phyloP scores from a whole-genome alignment of 2,329 filamentous ascomycete genomes.

The Diplodia seriata region DNA sequence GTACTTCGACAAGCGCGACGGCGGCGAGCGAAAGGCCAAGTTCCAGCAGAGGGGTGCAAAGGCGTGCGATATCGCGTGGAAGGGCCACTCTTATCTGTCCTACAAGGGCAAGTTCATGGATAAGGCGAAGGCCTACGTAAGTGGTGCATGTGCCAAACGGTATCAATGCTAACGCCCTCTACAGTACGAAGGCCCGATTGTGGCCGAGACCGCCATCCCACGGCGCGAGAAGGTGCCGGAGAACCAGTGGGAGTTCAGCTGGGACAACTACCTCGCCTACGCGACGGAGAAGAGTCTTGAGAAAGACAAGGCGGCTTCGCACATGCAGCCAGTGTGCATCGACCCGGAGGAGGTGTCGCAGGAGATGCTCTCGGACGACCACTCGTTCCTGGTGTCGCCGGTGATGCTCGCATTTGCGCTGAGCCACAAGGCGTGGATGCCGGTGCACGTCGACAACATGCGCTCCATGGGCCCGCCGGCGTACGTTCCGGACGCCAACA shows the following conservation, averaged over 20 bases:
- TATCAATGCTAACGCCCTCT: background rate
- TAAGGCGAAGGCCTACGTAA: constrained; percentile 14
- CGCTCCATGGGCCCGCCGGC: background rate
- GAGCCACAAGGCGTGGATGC: constrained; percentile 21
- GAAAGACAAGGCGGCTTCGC: background rate
- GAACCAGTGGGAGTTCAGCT: constrained; percentile 25
- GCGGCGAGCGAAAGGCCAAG: background rate
- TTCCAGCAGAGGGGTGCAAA: constrained; percentile 7
- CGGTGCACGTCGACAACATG: constrained; percentile 29
- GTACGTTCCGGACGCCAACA: constrained; percentile 22
- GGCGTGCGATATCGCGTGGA: constrained; percentile 17
- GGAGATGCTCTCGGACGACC: constrained; percentile 12
- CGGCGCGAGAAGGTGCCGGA: constrained; percentile 1
- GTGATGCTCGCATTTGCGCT: constrained; percentile 30
- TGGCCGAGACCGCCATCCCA: constrained; percentile 1
- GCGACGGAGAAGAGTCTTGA: constrained; percentile 3
- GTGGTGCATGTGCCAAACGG: background rate
- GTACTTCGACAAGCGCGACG: constrained; percentile 20
- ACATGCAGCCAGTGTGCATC: constrained; percentile 9
- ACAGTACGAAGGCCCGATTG: constrained; percentile 17
- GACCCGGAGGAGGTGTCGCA: background rate
- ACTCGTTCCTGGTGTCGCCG: constrained; percentile 26
- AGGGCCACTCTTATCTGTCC: constrained; percentile 17
- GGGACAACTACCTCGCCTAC: constrained; percentile 15
- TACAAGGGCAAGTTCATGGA: constrained; percentile 26